Conservation (phyloP, 2,329 filamentous ascomycete species). For the Ampelomyces quisqualis region DNA sequence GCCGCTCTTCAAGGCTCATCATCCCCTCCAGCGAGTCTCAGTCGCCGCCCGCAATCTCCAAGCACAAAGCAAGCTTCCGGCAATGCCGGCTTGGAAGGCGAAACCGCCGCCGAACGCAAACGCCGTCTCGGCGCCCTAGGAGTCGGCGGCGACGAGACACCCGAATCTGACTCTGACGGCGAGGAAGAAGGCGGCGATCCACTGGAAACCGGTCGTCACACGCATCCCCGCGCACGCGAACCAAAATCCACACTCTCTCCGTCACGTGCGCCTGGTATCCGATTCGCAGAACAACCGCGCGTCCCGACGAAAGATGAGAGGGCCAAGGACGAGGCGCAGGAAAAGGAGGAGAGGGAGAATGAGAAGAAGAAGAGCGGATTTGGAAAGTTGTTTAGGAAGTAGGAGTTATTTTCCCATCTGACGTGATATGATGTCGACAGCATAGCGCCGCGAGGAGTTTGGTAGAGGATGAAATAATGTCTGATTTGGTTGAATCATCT, state of each 20-base stretch:
- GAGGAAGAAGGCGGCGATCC: conserved; percentile 41
- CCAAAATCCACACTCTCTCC: conserved; percentile 14
- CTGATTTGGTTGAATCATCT: too few relatives aligned
- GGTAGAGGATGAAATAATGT: too few relatives aligned
- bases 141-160: conserved; percentile 42
- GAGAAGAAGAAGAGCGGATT: conserved; percentile 21
- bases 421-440: too few relatives aligned
- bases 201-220: conserved; percentile 39
- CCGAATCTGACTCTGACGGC: conserved; percentile 36
- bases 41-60: conserved; percentile 13
- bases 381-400: conserved; percentile 23
- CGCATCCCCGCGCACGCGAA: conserved; percentile 18
- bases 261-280: conserved; percentile 55
- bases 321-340: conserved; percentile 25
- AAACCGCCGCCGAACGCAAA: conserved; percentile 73
- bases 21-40: conserved; percentile 12
- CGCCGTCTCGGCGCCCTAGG: conserved; percentile 74
- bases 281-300: conserved; percentile 58
- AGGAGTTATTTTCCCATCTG: too few relatives aligned
- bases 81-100: conserved; percentile 49
- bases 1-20: conserved; percentile 16
- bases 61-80: conserved; percentile 15
- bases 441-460: too few relatives aligned
- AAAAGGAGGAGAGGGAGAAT: conserved; percentile 20
- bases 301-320: conserved; percentile 40